Base-by-base conservation (phyloP, 179 eudicot genomes). In the Beta macrorhiza region DNA sequence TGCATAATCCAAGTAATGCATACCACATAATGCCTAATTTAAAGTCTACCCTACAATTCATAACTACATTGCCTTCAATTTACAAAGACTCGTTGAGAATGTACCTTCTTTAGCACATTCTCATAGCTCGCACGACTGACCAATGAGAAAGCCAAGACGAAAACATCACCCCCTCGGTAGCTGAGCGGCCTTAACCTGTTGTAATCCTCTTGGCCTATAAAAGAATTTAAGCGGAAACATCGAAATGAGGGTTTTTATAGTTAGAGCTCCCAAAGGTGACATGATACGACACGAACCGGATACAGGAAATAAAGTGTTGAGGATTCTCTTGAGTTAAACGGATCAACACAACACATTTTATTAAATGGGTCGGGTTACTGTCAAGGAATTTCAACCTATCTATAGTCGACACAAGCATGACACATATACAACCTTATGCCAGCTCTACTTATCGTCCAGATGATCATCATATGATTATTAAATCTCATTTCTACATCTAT, bases 41-140 rank as follows among this genome's bases (percentile, higher is more conserved):
- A 72, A 67, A 67, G 57, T 13, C 45, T 16, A 47, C 42, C 67
- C 7, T 58, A 49, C 57, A n/a, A 79, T 8, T 13, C 47, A 58
- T 49, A 67, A 74, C 73, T 79, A 79, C 15, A 75, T 56, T 65
- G 45, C 56, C 58, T 55, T 69, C 52, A 79, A 19, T 52, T 68
- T n/a, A 52, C 58, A 64, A 47, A 9, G 20, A 42, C 72, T 16
- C 15, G 13, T 47, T 13, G 61, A 10, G 79, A 74, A 74, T 56
- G 74, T 79, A 95, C 99, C 98, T 95, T 95, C 87, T 93, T 95
- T 42, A 84, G 83, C 72, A 95, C 88, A 82, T 95, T 95, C 87
- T 95, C 99, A 69, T 93, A 95, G 90, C 99, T 95, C 56, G 99
- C 99, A 78, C 99, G 98, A 81, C 99, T 95, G 73, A 95, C 97